A percentile compares a stretch with the other conserved stretches of the same genome.
Evolutionary conservation across 306 rosid species (phyloP).

Genomic region (Begonia fuchsioides): DNA sequence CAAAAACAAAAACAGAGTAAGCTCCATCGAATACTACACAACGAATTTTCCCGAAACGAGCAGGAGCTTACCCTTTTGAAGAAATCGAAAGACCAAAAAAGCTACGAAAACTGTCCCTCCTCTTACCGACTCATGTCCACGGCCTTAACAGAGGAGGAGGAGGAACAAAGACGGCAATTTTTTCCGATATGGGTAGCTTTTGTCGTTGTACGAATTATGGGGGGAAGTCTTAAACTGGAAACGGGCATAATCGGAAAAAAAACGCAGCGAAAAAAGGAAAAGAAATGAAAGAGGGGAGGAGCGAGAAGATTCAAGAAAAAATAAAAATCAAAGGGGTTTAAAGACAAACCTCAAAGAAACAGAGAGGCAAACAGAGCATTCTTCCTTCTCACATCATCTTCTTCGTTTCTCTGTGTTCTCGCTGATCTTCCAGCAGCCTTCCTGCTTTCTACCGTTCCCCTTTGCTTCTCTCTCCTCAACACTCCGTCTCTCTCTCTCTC

Average conservation of each 20-base stretch:
- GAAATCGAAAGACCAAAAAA: background rate
- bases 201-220: background rate
- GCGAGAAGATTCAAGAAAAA: background rate
- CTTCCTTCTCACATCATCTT: too few relatives aligned
- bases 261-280: background rate
- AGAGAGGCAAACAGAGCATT: too few relatives aligned
- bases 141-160: too few relatives aligned
- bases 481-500: too few relatives aligned
- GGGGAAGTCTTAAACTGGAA: background rate
- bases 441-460: too few relatives aligned
- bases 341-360: too few relatives aligned
- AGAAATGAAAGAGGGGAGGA: background rate
- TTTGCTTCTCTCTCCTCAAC: too few relatives aligned
- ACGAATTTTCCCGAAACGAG: constrained; percentile 7
- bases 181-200: background rate
- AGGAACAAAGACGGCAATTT: background rate
- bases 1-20: background rate
- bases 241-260: too few relatives aligned
- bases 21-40: background rate
- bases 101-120: background rate
- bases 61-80: constrained; percentile 2
- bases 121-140: constrained; percentile 1
- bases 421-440: too few relatives aligned
- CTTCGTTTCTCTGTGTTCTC: too few relatives aligned
- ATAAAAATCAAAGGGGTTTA: too few relatives aligned